phyloP scores from a whole-genome alignment of 805 yeast genomes.

The Metschnikowia amazonensis region DNA sequence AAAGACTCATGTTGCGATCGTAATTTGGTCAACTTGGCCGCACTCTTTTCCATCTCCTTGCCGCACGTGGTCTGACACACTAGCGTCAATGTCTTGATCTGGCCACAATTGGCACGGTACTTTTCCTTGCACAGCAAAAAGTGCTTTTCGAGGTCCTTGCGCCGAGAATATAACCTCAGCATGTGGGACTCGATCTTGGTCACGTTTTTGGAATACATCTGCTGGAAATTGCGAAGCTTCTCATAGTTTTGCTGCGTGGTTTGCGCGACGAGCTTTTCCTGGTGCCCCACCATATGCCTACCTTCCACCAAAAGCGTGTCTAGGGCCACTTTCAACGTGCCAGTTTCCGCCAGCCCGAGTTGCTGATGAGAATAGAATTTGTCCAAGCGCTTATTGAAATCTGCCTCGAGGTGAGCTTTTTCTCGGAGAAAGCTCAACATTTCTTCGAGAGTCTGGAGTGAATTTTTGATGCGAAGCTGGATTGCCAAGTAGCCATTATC shows the following conservation, averaged over 20 bases:
- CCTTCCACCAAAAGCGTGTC: slow-evolving; percentile 60
- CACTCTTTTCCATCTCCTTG: slow-evolving; percentile 60
- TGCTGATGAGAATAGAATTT: slow-evolving; percentile 44
- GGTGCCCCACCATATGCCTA: slow-evolving; percentile 53
- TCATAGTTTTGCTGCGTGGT: slow-evolving; percentile 45
- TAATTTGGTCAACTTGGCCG: slow-evolving; percentile 51
- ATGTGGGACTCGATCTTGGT: slow-evolving; percentile 57
- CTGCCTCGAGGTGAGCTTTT: slow-evolving; percentile 64
- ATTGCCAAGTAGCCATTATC: slow-evolving; percentile 57
- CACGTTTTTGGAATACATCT: slow-evolving; percentile 49
- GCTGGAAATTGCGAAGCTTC: slow-evolving; percentile 52
- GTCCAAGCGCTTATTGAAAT: slow-evolving; percentile 55
- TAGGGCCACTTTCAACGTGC: slow-evolving; percentile 55
- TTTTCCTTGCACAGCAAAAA: slow-evolving; percentile 40
- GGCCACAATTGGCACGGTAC: slow-evolving; percentile 57
- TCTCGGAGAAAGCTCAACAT: slow-evolving; percentile 34
- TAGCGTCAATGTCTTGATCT: slow-evolving; percentile 55
- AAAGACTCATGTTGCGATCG: slow-evolving; percentile 37
- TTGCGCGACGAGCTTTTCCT: slow-evolving; percentile 48
- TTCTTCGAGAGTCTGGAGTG: slow-evolving; percentile 49
- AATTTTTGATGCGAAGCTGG: slow-evolving; percentile 53
- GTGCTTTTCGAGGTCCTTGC: slow-evolving; percentile 33
- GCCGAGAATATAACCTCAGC: slow-evolving; percentile 49
- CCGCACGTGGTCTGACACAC: slow-evolving; percentile 69
- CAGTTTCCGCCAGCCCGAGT: slow-evolving; percentile 57